A percentile compares a stretch with the other conserved stretches of the same genome.
phyloP scores from a whole-genome alignment of 2,329 filamentous ascomycete genomes.

The Aspergillus aculeatinus region DNA sequence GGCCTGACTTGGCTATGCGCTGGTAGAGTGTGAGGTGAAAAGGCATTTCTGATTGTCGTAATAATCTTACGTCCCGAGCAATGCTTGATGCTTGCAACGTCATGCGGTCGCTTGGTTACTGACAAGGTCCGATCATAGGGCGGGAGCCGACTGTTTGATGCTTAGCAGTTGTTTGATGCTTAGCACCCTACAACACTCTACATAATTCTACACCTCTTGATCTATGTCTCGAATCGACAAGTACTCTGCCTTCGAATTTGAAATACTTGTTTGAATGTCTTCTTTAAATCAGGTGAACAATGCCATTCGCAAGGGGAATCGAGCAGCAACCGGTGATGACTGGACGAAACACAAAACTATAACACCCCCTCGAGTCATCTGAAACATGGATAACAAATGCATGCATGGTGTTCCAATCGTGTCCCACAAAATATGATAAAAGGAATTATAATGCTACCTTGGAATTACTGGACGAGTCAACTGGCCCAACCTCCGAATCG shows the following conservation, averaged over 20 bases:
- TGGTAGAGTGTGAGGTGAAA: slow-evolving; percentile 46
- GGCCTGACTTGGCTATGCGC: slow-evolving; percentile 27
- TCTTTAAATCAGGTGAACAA: too few relatives aligned
- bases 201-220: background rate
- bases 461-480: too few relatives aligned
- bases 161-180: background rate
- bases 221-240: background rate
- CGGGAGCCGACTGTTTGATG: background rate
- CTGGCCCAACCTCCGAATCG: too few relatives aligned
- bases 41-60: slow-evolving; percentile 44
- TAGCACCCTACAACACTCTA: background rate
- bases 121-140: slow-evolving; percentile 2
- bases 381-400: background rate
- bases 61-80: background rate
- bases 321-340: background rate
- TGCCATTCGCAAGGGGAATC: background rate
- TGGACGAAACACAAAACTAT: background rate
- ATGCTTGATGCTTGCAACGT: background rate
- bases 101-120: background rate
- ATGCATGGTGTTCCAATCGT: background rate
- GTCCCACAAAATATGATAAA: background rate
- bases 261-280: background rate
- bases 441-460: background rate
- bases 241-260: background rate
- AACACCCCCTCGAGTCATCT: background rate